Evolutionary conservation across 805 yeast species (phyloP).

Genomic region (Lachancea quebecensis): DNA sequence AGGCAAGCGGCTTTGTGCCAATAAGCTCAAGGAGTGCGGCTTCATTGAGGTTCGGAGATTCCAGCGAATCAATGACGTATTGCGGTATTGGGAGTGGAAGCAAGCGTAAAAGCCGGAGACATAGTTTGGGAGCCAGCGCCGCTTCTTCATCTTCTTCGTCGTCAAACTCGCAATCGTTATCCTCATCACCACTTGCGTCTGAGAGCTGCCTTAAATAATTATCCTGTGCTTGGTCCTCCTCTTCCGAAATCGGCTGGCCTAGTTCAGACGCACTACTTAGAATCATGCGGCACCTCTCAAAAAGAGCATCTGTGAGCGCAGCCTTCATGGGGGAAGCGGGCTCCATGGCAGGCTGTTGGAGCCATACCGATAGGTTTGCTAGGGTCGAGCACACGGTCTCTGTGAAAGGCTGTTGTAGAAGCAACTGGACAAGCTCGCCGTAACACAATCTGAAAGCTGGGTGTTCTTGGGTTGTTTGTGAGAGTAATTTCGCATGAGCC

Average conservation of each 20-base stretch:
- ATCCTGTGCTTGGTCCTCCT: constrained; percentile 16
- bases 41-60: background rate
- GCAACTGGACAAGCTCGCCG: background rate
- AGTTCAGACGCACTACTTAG: background rate
- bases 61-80: constrained; percentile 3
- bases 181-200: background rate
- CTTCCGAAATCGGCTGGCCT: constrained; percentile 1
- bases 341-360: constrained; percentile 4
- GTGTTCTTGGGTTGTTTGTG: background rate
- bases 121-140: background rate
- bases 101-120: background rate
- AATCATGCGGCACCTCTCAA: constrained; percentile 1
- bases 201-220: constrained; percentile 18
- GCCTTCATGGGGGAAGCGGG: background rate
- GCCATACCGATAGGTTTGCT: constrained; percentile 5
- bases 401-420: background rate
- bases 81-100: constrained; percentile 4
- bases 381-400: background rate
- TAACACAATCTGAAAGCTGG: constrained; percentile 2
- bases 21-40: background rate
- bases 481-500: constrained; percentile 1
- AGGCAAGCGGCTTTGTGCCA: background rate
- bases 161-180: constrained; percentile 3
- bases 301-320: background rate
- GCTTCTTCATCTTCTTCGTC: constrained; percentile 1